These are phyloP conservation scores for Corinectria fuckeliana DNA, from an alignment of 2,329 filamentous ascomycete genomes.

Conservation along the genomic window DNA sequence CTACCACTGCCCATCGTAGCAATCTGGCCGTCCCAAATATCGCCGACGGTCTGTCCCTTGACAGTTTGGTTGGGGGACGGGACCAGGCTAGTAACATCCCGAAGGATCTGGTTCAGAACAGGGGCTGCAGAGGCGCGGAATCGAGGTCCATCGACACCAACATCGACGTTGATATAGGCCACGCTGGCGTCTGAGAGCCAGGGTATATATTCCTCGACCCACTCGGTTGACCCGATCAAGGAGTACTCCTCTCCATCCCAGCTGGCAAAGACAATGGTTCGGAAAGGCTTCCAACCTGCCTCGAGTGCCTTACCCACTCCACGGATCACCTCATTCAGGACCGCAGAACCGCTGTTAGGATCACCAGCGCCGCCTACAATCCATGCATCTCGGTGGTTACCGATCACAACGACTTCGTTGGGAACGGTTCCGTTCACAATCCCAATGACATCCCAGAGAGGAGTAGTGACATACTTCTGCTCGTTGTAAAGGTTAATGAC, in stretches of 20 bases:
- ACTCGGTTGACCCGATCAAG: slow-evolving; percentile 85
- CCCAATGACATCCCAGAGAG: slow-evolving; percentile 91
- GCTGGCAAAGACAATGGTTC: slow-evolving; percentile 88
- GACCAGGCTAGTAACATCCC: slow-evolving; percentile 68
- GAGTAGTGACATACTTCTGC: slow-evolving; percentile 82
- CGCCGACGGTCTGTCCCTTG: slow-evolving; percentile 70
- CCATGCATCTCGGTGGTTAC: slow-evolving; percentile 94
- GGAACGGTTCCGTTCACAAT: slow-evolving; percentile 86
- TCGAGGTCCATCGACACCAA: slow-evolving; percentile 69
- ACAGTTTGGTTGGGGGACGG: slow-evolving; percentile 80
- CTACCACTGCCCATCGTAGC: slow-evolving; percentile 74
- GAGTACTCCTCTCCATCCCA: slow-evolving; percentile 89
- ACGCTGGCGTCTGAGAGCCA: slow-evolving; percentile 78
- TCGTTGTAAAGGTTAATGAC: slow-evolving; percentile 78
- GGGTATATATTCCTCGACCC: slow-evolving; percentile 87
- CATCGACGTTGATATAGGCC: slow-evolving; percentile 87
- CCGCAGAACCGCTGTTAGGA: slow-evolving; percentile 82
- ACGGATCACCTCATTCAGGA: slow-evolving; percentile 78
- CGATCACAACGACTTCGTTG: slow-evolving; percentile 86
- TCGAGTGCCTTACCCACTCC: slow-evolving; percentile 75
- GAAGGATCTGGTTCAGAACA: slow-evolving; percentile 75
- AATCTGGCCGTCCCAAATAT: slow-evolving; percentile 69
- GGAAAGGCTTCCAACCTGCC: slow-evolving; percentile 66
- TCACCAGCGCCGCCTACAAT: slow-evolving; percentile 84
- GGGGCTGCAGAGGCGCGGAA: slow-evolving; percentile 75